Percentiles rank a stretch among this genome's conserved stretches.
Conservation (phyloP, 805 yeast genomes). For the Kazachstania taianensis region DNA sequence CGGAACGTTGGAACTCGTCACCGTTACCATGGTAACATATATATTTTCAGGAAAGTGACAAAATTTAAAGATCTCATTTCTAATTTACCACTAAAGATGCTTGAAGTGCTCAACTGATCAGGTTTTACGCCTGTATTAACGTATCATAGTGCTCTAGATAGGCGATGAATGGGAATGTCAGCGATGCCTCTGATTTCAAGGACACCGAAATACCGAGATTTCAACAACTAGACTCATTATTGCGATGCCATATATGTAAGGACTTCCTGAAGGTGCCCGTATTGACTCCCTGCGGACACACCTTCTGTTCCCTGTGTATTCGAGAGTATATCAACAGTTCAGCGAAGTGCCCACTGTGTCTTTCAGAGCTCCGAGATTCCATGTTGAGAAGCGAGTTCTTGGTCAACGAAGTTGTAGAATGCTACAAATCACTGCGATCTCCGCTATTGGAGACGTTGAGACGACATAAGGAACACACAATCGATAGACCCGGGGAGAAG, state of each 20-base stretch:
- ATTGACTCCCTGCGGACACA: slow-evolving; percentile 75
- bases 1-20: no score
- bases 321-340: slow-evolving; percentile 54
- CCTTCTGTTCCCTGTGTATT: slow-evolving; percentile 82
- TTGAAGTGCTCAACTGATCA: no score
- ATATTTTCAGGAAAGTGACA: no score
- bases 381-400: slow-evolving; percentile 54
- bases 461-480: background rate
- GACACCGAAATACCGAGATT: slow-evolving; percentile 45
- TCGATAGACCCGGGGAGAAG: background rate
- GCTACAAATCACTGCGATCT: slow-evolving; percentile 38
- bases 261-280: slow-evolving; percentile 75
- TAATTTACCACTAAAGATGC: no score
- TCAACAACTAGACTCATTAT: slow-evolving; percentile 52
- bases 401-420: slow-evolving; percentile 58
- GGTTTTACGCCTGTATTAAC: no score
- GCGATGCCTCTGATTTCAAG: slow-evolving; percentile 70
- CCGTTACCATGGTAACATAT: no score
- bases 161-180: slow-evolving; percentile 17
- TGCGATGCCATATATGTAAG: slow-evolving; percentile 82
- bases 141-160: no score
- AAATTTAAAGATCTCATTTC: no score
- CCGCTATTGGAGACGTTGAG: slow-evolving; percentile 29
- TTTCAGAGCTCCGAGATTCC: slow-evolving; percentile 59
- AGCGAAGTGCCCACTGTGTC: slow-evolving; percentile 69